Conservation (phyloP, 371 early-diverging fungal genomes). For the Capillidium rhysosporum region DNA sequence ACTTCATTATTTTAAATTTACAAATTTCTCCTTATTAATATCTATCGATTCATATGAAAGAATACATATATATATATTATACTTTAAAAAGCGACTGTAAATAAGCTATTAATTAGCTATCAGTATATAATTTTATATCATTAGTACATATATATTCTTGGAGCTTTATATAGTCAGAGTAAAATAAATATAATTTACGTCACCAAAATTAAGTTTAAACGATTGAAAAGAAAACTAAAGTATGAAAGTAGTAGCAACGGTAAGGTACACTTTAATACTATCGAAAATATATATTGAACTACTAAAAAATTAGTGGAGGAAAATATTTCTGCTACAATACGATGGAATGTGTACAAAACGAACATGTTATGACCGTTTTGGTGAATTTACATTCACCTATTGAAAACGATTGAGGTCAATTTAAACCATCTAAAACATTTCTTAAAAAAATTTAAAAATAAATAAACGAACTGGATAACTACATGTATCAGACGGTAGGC, state of each 20-base stretch:
- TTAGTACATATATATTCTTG: too few species aligned
- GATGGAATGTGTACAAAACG: slow-evolving; percentile 86
- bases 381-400: slow-evolving; percentile 81
- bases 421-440: too few species aligned
- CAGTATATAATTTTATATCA: too few species aligned
- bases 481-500: slow-evolving; percentile 99
- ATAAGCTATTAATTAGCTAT: too few species aligned
- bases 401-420: slow-evolving; percentile 33
- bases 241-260: slow-evolving; percentile 13
- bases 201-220: too few species aligned
- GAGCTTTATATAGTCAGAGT: not conserved
- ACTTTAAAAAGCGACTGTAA: too few species aligned
- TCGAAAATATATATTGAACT: not conserved
- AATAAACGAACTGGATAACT: slow-evolving; percentile 85
- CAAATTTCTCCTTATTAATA: too few species aligned
- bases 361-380: slow-evolving; percentile 85
- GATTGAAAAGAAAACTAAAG: slow-evolving; percentile 1
- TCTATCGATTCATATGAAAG: too few species aligned
- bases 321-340: slow-evolving; percentile 97
- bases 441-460: not conserved
- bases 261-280: slow-evolving; percentile 4
- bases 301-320: slow-evolving; percentile 68
- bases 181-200: too few species aligned
- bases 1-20: too few species aligned
- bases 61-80: too few species aligned